These are phyloP conservation scores for Fragilaria crotonensis DNA, from an alignment of 108 stramenopile genomes.

Conservation along the genomic window DNA sequence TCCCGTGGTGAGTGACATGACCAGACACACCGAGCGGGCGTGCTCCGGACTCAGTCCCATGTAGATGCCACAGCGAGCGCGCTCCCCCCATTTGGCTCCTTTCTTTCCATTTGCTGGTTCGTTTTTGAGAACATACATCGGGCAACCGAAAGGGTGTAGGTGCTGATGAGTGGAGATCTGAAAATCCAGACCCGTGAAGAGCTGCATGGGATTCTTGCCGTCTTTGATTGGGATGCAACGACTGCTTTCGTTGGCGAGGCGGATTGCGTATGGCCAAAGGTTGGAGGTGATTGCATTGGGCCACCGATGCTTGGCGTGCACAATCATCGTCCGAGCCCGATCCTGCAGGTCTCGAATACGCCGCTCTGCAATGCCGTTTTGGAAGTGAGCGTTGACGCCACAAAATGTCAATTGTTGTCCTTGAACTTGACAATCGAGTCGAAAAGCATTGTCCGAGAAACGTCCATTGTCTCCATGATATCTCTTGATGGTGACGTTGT, in stretches of 20 bases:
- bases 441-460: conserved; percentile 10
- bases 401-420: conserved; percentile 18
- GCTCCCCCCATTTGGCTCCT: conserved; percentile 27
- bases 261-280: conserved; percentile 34
- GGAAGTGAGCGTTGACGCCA: conserved; percentile 39
- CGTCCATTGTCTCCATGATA: conserved; percentile 26
- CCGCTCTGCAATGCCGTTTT: conserved; percentile 39
- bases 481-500: conserved; percentile 5
- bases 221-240: not conserved
- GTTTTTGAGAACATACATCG: conserved; percentile 5
- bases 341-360: conserved; percentile 28
- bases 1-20: conserved; percentile 21
- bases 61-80: conserved; percentile 32
- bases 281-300: conserved; percentile 16
- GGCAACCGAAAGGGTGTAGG: too few relatives aligned
- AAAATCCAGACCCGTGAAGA: not conserved
- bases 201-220: not conserved
- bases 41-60: conserved; percentile 24
- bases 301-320: conserved; percentile 25
- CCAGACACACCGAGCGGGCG: conserved; percentile 23
- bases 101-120: not conserved
- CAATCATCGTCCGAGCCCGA: conserved; percentile 17
- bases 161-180: not conserved
- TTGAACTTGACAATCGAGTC: not conserved
- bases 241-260: conserved; percentile 6